Percentiles rank a stretch among this genome's conserved stretches.
These are phyloP conservation scores for Ceriops decandra DNA, from an alignment of 345 rosid species.

Conservation along the genomic window DNA sequence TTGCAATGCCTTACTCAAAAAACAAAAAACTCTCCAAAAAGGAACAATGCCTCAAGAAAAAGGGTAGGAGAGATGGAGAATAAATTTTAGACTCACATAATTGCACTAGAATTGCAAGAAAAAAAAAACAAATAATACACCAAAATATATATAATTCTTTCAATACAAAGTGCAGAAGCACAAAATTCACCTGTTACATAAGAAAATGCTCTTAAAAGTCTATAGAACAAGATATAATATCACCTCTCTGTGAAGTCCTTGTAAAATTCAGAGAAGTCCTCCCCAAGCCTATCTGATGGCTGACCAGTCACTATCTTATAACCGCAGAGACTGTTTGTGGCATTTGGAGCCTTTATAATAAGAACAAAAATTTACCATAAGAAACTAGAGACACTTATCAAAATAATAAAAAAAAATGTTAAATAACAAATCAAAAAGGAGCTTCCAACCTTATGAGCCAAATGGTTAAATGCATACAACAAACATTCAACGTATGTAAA, in stretches of 20 bases:
- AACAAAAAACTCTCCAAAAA: no score
- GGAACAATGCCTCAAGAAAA: no score
- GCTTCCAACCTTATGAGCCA: conserved; percentile 77
- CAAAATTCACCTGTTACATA: neutral
- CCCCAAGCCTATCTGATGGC: conserved; percentile 96
- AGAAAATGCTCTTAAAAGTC: neutral
- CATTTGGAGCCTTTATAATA: conserved; percentile 79
- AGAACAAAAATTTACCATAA: conserved; percentile 26
- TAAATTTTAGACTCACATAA: neutral
- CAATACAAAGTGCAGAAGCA: conserved; percentile 2
- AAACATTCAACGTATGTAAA: conserved; percentile 93
- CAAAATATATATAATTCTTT: neutral
- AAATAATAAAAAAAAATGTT: neutral
- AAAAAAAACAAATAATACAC: neutral
- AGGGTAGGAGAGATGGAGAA: no score
- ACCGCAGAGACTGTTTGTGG: conserved; percentile 91
- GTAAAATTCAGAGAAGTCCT: conserved; percentile 81
- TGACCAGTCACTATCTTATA: conserved; percentile 96
- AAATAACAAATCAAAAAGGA: neutral
- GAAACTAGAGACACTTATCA: neutral
- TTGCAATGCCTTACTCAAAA: no score
- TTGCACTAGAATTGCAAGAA: neutral
- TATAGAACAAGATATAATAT: neutral
- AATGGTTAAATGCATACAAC: conserved; percentile 81
- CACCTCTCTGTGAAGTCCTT: conserved; percentile 93